Evolutionary conservation across 257 asterid genomes (phyloP), one percentile per base, ranked within the genome.

Genomic region (Gentiana macrophylla): DNA sequence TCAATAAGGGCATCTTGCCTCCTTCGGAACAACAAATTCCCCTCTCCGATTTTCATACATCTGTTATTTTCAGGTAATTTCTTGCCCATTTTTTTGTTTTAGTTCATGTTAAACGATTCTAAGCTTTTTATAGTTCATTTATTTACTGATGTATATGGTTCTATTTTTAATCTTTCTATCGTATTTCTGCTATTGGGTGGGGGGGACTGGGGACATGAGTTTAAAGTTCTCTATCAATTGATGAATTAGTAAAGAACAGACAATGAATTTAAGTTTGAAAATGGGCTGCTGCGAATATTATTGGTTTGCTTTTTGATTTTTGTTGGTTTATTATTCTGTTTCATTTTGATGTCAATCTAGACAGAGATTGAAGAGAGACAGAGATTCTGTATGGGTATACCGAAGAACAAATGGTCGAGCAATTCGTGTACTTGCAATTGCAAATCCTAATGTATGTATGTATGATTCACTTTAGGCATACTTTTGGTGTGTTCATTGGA

Each of bases 391-490:
- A 12, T 66, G 60, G 48, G 71, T 66, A 67, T 66, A 74, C 62
- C 67, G 52, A 69, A 69, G 73, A 60, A 64, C 72, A 63, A 77
- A 68, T 72, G 76, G 69, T 55, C 83, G 33, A 68, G 79, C 63
- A 35, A 74, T 80, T 62, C 79, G 73, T 13, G 86, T 84, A 70
- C 62, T 84, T 65, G 94, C 84, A 45, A 84, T 86, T 64, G 84
- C 24, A 24, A 24, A 24, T 24, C 24, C 24, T 24, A 24, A 24
- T 24, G 24, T 24, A 24, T 24, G 24, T 24, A 80, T 84, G 97
- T 89, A 89, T 64, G 97, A 73, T 69, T 64, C 79, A 54, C 56
- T n/a, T n/a, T n/a, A n/a, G n/a, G n/a, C n/a, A n/a, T n/a, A n/a
- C n/a, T n/a, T 67, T 7, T 38, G 44, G 4, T 38, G 8, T 38